phyloP scores from a whole-genome alignment of 441 rosid genomes.

The Manihot esculenta region DNA sequence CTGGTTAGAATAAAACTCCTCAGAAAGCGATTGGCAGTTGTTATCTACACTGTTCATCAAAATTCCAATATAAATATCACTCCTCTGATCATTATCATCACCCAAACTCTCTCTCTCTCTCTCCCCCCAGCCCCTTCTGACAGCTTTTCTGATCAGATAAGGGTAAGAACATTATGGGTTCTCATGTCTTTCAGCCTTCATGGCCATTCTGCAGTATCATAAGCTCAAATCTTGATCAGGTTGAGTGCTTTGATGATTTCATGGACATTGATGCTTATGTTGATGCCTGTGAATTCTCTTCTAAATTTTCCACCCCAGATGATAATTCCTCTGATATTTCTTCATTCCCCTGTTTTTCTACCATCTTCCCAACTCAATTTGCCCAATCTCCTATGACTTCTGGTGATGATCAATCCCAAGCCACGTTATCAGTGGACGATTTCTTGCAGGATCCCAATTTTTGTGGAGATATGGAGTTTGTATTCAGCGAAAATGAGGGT shows the following conservation, averaged over 20 bases:
- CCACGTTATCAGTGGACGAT: constrained; percentile 28
- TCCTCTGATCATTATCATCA: too few relatives aligned
- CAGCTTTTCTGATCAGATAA: too few relatives aligned
- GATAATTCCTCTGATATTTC: constrained; percentile 24
- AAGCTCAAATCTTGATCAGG: constrained; percentile 20
- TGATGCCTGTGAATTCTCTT: constrained; percentile 26
- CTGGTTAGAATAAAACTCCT: constrained; percentile 31
- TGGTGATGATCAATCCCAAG: constrained; percentile 17
- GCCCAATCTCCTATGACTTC: constrained; percentile 16
- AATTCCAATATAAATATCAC: constrained; percentile 26
- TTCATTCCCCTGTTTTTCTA: constrained; percentile 21
- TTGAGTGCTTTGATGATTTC: constrained; percentile 7
- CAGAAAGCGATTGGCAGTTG: constrained; percentile 21
- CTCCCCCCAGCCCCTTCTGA: too few relatives aligned
- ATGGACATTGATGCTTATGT: constrained; percentile 6
- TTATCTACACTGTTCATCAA: neutral
- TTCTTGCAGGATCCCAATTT: constrained; percentile 22
- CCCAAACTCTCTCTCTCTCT: too few relatives aligned
- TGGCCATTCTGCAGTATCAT: constrained; percentile 32
- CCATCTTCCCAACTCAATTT: constrained; percentile 22
- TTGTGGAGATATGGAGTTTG: constrained; percentile 24
- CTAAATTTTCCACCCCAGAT: constrained; percentile 29
- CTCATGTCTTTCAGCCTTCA: constrained; percentile 27
- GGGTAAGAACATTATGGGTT: constrained; percentile 29
- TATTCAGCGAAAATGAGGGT: constrained; percentile 12